Conservation (phyloP, 2,329 filamentous ascomycete genomes). For the Dothiorella sarmentorum region DNA sequence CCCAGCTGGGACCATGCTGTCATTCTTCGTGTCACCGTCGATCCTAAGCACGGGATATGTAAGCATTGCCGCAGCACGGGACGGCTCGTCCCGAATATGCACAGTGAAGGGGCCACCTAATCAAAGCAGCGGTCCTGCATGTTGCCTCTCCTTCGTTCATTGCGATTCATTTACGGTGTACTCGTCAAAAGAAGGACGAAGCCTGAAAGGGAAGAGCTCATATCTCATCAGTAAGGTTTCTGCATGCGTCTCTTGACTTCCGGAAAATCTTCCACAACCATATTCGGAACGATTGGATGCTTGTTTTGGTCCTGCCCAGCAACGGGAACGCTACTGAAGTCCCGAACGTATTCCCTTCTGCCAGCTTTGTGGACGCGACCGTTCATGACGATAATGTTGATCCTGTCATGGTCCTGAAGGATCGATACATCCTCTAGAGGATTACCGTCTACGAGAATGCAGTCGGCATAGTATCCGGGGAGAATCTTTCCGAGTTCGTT, state of each 20-base stretch:
- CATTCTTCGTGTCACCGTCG: too few species aligned
- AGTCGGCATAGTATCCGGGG: slow-evolving; percentile 44
- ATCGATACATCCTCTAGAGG: slow-evolving; percentile 42
- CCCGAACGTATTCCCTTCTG: slow-evolving; percentile 23
- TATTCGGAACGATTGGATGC: slow-evolving; percentile 1
- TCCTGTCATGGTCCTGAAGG: slow-evolving; percentile 42
- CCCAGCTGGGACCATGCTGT: too few species aligned
- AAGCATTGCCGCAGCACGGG: too few species aligned
- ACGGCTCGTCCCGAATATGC: too few species aligned
- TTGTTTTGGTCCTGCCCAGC: neutral
- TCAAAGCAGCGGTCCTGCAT: too few species aligned
- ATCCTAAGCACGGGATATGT: too few species aligned
- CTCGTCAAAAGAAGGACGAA: too few species aligned
- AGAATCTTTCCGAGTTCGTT: slow-evolving; percentile 42
- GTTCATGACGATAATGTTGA: slow-evolving; percentile 49
- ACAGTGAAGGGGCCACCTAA: too few species aligned
- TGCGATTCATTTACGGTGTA: too few species aligned
- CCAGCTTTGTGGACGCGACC: slow-evolving; percentile 45
- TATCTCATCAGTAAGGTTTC: slow-evolving; percentile 8
- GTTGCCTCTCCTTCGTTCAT: too few species aligned
- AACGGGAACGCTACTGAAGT: neutral
- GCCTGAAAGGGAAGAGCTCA: too few species aligned
- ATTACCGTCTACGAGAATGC: slow-evolving; percentile 47
- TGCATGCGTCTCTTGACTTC: neutral
- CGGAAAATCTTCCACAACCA: neutral